Evolutionary conservation across 225 moss, liverwort and hornwort genomes (phyloP), one percentile per base, ranked within the genome.

Genomic region (Pleurozium schreberi): DNA sequence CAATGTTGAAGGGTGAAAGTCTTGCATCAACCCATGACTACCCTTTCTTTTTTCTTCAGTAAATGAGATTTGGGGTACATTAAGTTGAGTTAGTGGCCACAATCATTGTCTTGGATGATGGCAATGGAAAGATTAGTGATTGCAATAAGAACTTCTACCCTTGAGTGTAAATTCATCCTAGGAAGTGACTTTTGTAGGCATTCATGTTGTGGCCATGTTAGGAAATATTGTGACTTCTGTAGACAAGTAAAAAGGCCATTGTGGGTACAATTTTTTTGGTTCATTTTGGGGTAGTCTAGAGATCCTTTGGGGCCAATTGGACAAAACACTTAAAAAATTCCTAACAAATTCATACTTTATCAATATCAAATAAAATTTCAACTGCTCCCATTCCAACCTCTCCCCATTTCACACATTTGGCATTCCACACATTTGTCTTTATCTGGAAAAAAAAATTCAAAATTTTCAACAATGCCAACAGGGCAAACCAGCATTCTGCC

Each of bases 1-100:
- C 0, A 0, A 49, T 2, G 2, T 50, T 33, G 5, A 8, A 31
- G 2, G 2, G 0, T 20, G 7, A 75, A 73, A 12, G 33, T 75
- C 5, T 75, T 20, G 34, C 3, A 75, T 21, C 50, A 50, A 50
- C 0, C 5, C 2, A 34, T 21, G 19, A 8, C 12, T 12, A 45
- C 17, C 2, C n/a, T n/a, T n/a, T n/a, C n/a, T 20, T 5, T 55
- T 1, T 8, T 12, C 34, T 50, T 5, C 1, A 5, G 0, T 8
- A 13, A 75, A 34, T 52, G 22, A 76, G 36, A 36, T 34, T 76
- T 76, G 8, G 22, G 0, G 1, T 52, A 3, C 14, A 34, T 22
- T 8, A 33, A 2, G 8, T 75, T 20, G 8, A 34, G 2, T 75
- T 22, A 22, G 14, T 52, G 14, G 5, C 13, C 5, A 52, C 52